Percentiles rank a stretch among this genome's conserved stretches.
Evolutionary conservation across 2,329 filamentous ascomycete genomes (phyloP).

Genomic region (Monosporascus sp.): DNA sequence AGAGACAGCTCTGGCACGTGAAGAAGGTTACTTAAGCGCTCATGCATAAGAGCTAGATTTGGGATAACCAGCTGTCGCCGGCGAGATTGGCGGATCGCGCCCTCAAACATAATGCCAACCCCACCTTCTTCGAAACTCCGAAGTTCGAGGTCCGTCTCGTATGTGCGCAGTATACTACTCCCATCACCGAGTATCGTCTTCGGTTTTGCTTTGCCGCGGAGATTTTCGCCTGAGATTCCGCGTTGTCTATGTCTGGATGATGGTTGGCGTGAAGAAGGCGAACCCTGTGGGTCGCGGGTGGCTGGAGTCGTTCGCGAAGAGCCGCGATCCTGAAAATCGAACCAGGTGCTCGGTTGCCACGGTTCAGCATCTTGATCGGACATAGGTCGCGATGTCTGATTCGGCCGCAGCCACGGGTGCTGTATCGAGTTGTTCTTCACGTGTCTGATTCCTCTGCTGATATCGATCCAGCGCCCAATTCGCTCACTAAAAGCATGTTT

Average conservation of each 20-base stretch:
- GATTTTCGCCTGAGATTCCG: not conserved
- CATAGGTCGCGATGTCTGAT: conserved; percentile 7
- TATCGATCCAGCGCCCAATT: conserved; percentile 23
- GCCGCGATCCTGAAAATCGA: not conserved
- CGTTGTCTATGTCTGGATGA: not conserved
- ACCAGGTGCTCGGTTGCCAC: not conserved
- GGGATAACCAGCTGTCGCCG: conserved; percentile 26
- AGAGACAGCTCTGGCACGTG: conserved; percentile 67
- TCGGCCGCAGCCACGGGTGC: conserved; percentile 21
- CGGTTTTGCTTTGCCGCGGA: not conserved
- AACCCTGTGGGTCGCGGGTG: not conserved
- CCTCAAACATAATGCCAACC: conserved; percentile 28
- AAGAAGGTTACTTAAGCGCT: conserved; percentile 57
- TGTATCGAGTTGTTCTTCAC: conserved; percentile 18
- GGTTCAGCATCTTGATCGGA: conserved; percentile 9
- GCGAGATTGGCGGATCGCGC: conserved; percentile 19
- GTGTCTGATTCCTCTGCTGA: conserved; percentile 11
- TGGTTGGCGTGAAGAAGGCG: not conserved
- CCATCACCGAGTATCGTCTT: conserved; percentile 8
- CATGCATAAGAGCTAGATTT: conserved; percentile 18
- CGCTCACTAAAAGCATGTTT: conserved; percentile 8
- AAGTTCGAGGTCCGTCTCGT: conserved; percentile 44
- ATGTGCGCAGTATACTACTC: conserved; percentile 40
- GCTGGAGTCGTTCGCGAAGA: not conserved
- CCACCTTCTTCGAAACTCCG: conserved; percentile 22